Evolutionary conservation across 73 alveolate species (phyloP), one percentile per base, ranked within the genome.

Genomic region (Effrenium voratum): DNA sequence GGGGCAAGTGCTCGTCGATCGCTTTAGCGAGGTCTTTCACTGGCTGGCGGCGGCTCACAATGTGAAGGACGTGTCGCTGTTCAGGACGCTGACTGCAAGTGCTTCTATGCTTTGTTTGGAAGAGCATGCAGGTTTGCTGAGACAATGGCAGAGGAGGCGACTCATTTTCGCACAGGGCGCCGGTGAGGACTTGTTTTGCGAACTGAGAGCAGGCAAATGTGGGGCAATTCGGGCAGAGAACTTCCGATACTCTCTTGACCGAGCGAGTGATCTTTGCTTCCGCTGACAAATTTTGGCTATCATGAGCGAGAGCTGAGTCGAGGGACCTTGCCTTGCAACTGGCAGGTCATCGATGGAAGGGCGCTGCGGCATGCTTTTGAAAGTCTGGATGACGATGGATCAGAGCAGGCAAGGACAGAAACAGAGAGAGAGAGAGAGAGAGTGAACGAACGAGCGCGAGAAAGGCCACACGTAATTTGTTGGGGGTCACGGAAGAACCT

Each of bases 311-410:
- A n/a, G n/a, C n/a, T n/a, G 72, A 30, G 28, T 57, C 28, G 16
- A 22, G 72, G 16, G 72, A 57, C 72, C 22, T 12, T 30, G 16
- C 72, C 72, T 57, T 57, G 16, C 28, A 22, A 22, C 72, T 30
- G 16, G 34, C 76, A 82, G 95, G 95, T 86, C 95, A 86, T 86
- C 47, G 95, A 86, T 22, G 95, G 95, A 10, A 82, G 95, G 28
- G 95, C 95, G 1, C 95, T 86, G n/a, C 83, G 95, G 46, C 95
- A 86, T 63, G 95, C 95, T n/a, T 86, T 86, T 36, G 95, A 86
- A 49, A 60, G 84, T 47, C 43, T 86, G 95, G 95, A 86, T 36
- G 95, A 86, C 47, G 95, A 86, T 8, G 95, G 95, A 47, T 86
- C 95, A 26, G 95, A 86, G 95, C 95, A 86, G 95, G 93, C 43